Evolutionary conservation across 352 stramenopile species (phyloP).

Genomic region (Plasmopara muralis): DNA sequence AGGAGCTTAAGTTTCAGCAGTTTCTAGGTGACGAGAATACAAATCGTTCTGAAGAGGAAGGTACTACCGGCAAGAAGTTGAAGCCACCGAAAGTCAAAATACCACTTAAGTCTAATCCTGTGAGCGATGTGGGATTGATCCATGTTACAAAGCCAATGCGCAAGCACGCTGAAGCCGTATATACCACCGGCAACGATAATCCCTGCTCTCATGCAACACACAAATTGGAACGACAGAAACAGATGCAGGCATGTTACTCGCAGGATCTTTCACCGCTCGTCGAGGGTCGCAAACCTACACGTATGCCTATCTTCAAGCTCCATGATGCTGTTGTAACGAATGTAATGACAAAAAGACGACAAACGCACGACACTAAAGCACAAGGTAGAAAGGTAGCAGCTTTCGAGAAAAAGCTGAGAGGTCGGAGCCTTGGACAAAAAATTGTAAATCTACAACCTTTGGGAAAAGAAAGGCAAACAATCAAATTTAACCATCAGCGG

Average conservation of each 20-base stretch:
- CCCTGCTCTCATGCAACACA: constrained; percentile 14
- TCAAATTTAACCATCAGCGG: constrained; percentile 9
- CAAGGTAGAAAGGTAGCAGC: no score
- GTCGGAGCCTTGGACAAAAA: constrained; percentile 12
- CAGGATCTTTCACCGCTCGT: constrained; percentile 58
- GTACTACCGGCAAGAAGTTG: constrained; percentile 8
- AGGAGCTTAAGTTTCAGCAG: constrained; percentile 38
- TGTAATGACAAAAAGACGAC: constrained; percentile 8
- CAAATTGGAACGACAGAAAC: constrained; percentile 28
- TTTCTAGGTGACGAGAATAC: constrained; percentile 16
- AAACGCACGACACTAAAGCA: not conserved
- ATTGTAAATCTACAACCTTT: constrained; percentile 22
- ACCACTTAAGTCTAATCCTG: not conserved
- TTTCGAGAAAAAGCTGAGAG: constrained; percentile 12
- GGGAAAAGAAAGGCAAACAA: constrained; percentile 9
- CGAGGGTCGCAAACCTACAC: constrained; percentile 41
- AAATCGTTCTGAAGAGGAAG: constrained; percentile 19
- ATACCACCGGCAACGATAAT: constrained; percentile 5
- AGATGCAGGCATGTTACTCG: constrained; percentile 48
- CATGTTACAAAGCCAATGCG: constrained; percentile 4
- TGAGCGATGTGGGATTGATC: not conserved
- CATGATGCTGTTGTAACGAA: constrained; percentile 2
- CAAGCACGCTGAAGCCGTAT: constrained; percentile 4
- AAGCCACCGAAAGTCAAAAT: constrained; percentile 11
- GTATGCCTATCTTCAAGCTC: constrained; percentile 27